Evolutionary conservation across 805 yeast species (phyloP).

Genomic region (Yarrowia sp.): DNA sequence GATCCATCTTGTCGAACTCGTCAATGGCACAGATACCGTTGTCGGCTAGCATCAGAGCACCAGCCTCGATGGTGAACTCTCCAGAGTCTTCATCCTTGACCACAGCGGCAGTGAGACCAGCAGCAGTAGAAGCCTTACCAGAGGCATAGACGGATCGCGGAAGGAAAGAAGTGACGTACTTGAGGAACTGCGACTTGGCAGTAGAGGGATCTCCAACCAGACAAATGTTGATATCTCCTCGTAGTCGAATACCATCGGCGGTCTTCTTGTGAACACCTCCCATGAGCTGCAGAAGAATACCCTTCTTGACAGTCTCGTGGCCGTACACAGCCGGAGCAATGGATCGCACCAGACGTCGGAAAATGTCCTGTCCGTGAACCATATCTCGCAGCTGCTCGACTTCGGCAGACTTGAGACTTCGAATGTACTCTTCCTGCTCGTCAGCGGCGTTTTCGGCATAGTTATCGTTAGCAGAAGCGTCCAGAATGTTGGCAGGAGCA

Average conservation of each 20-base stretch:
- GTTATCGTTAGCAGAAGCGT: conserved; percentile 50
- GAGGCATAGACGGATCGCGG: conserved; percentile 97
- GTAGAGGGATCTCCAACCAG: conserved; percentile 98
- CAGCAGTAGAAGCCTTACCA: conserved; percentile 98
- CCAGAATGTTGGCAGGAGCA: conserved; percentile 54
- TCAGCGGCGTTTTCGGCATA: conserved; percentile 54
- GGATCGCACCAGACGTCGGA: conserved; percentile 82
- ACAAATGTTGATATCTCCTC: conserved; percentile 97
- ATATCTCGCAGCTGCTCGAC: conserved; percentile 83
- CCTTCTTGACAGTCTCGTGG: conserved; percentile 92
- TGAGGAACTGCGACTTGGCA: conserved; percentile 92
- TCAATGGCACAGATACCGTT: conserved; percentile 98
- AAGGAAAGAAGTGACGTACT: conserved; percentile 87
- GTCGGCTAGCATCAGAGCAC: conserved; percentile 97
- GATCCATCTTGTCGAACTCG: conserved; percentile 98
- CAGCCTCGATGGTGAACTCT: conserved; percentile 97
- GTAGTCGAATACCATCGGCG: conserved; percentile 88
- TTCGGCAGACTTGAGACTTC: conserved; percentile 79
- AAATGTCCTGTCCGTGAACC: conserved; percentile 88
- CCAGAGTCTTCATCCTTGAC: conserved; percentile 97
- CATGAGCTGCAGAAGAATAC: conserved; percentile 81
- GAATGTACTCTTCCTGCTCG: conserved; percentile 82
- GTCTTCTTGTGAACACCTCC: conserved; percentile 97
- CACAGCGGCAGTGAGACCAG: conserved; percentile 98
- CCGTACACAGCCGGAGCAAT: conserved; percentile 97